phyloP scores from a whole-genome alignment of 371 early-diverging fungal genomes.

The Batrachochytrium dendrobatidis region DNA sequence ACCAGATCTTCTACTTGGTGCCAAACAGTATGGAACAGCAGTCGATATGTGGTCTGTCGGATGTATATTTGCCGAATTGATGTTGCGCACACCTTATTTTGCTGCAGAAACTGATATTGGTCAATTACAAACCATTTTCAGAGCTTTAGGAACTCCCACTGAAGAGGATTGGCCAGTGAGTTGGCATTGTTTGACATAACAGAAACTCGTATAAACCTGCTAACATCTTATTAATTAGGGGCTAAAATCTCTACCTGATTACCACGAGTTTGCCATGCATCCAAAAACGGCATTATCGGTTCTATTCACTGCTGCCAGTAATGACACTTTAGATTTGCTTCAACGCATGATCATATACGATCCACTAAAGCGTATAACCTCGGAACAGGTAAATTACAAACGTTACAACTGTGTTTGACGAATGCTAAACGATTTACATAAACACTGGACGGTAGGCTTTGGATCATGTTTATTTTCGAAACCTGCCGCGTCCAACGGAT shows the following conservation, averaged over 20 bases:
- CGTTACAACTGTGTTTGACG: background rate
- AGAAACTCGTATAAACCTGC: background rate
- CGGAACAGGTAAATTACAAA: constrained; percentile 55
- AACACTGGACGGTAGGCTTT: constrained; percentile 51
- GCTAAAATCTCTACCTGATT: constrained; percentile 66
- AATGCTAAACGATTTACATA: background rate
- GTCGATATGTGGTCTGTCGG: constrained; percentile 99
- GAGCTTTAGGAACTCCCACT: constrained; percentile 95
- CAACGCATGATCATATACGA: constrained; percentile 87
- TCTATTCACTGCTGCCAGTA: constrained; percentile 88
- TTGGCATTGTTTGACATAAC: background rate
- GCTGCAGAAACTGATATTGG: constrained; percentile 92
- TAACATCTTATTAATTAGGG: constrained; percentile 35
- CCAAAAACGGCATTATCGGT: constrained; percentile 69
- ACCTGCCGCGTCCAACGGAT: constrained; percentile 77
- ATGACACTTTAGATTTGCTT: constrained; percentile 88
- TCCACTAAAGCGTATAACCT: constrained; percentile 83
- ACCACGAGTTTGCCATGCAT: constrained; percentile 51
- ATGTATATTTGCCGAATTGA: constrained; percentile 98
- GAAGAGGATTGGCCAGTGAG: constrained; percentile 92
- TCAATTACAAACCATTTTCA: constrained; percentile 90
- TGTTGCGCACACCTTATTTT: constrained; percentile 92
- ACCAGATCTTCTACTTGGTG: constrained; percentile 95
- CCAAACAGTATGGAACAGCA: constrained; percentile 78
- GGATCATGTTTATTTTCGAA: constrained; percentile 83